Percentiles rank a stretch among this genome's conserved stretches.
Conservation (phyloP, 2,329 filamentous ascomycete species). For the Leptoxyphium fumago region DNA sequence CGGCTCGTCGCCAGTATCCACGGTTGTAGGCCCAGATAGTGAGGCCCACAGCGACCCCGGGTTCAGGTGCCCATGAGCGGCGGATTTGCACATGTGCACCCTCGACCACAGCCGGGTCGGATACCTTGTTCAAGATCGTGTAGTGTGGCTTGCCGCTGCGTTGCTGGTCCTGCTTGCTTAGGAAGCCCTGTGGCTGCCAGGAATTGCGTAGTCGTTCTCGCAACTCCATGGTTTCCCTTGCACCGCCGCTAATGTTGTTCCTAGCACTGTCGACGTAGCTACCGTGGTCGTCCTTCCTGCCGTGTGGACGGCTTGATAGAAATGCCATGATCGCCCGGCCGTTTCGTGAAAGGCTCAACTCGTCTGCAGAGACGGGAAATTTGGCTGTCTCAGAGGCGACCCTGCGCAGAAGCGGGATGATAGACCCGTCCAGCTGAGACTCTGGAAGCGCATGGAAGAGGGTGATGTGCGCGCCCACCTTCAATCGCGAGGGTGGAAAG, state of each 20-base stretch:
- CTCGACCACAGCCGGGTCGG: constrained; percentile 24
- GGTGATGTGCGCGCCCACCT: constrained; percentile 29
- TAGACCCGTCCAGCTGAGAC: constrained; percentile 21
- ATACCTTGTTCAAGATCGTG: constrained; percentile 34
- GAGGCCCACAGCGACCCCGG: constrained; percentile 24
- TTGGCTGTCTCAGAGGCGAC: constrained; percentile 17
- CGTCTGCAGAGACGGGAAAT: constrained; percentile 11
- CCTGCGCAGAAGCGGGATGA: constrained; percentile 20
- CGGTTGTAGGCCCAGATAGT: constrained; percentile 28
- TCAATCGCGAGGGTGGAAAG: constrained; percentile 29
- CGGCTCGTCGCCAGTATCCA: constrained; percentile 26
- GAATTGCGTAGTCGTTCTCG: constrained; percentile 15
- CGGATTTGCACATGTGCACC: constrained; percentile 23
- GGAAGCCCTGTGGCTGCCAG: constrained; percentile 23
- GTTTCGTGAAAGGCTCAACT: background rate
- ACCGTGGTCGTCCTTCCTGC: constrained; percentile 21
- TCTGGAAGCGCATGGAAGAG: constrained; percentile 32
- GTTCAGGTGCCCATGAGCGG: constrained; percentile 18
- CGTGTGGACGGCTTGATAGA: constrained; percentile 13
- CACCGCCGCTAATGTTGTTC: background rate
- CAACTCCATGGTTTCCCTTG: background rate
- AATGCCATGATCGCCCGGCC: background rate
- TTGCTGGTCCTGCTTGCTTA: constrained; percentile 27
- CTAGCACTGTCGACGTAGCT: too few relatives aligned
- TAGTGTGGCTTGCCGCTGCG: constrained; percentile 25